These are phyloP conservation scores for Eucalyptus pauciflora DNA, from an alignment of 345 rosid genomes.

Conservation along the genomic window DNA sequence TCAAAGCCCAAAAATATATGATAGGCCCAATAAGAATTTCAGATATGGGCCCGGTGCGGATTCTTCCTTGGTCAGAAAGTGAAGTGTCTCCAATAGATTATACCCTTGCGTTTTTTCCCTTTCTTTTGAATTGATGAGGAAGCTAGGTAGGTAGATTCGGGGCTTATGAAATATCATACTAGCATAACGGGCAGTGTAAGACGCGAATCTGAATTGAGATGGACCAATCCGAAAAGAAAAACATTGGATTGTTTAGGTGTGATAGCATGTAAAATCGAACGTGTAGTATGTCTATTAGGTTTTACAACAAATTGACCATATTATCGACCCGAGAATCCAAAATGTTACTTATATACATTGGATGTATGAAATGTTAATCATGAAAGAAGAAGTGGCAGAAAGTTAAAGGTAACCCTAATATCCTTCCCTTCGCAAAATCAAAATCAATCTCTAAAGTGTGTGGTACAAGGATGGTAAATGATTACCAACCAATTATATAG, in stretches of 20 bases:
- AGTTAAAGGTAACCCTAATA: not conserved
- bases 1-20: not conserved
- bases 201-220: not conserved
- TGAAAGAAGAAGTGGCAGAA: fast-evolving
- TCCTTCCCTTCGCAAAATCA: not conserved
- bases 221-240: fast-evolving
- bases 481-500: too few species aligned
- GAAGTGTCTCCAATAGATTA: not conserved
- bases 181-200: fast-evolving
- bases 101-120: not conserved
- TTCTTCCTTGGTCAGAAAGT: not conserved
- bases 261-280: fast-evolving
- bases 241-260: not conserved
- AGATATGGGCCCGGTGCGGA: not conserved
- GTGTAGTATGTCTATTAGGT: not conserved
- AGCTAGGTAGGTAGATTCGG: not conserved
- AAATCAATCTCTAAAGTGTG: too few species aligned
- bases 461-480: too few species aligned
- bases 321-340: fast-evolving
- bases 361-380: fast-evolving
- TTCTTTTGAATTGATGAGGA: not conserved
- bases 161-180: not conserved
- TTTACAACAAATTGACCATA: not conserved
- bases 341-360: fast-evolving
- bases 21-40: not conserved